Base-by-base conservation (phyloP, 2,329 filamentous ascomycete species). In the Fusarium sp. region DNA sequence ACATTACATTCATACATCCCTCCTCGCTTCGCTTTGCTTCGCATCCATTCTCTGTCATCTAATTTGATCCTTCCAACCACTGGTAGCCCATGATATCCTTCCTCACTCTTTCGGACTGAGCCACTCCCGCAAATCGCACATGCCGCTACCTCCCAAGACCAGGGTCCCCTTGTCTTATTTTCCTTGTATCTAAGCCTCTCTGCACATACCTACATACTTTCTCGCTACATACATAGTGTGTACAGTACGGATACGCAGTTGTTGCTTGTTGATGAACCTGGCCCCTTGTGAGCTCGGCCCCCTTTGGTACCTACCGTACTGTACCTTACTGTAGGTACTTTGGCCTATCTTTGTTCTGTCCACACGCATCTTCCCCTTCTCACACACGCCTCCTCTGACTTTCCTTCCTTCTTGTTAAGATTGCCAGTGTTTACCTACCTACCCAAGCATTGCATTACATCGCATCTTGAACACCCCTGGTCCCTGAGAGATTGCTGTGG, bases 61-160 rank as follows among this genome's bases (percentile, higher is more conserved):
- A 70, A 69, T 70, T 65, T 71, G 50, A 58, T 65, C 61, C 65
- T 66, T 41, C 53, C 65, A 62, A 69, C 68, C 68, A 71, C 58
- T 71, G 43, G 59, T 37, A 71, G 54, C 58, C 57, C 67, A 61
- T 68, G 63, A 71, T 65, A 71, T 65, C 45, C 46, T 57, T 58
- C 43, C 58, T 51, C 56, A 39, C 48, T 46, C 45, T 37, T 37
- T 71, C 48, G 57, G 65, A 62, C 54, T 71, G 69, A 71, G 69
- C 69, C 69, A 71, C 69, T 71, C 68, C 68, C 68, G 68, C 61
- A 71, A 63, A 69, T 67, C 68, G 68, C 51, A 71, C 68, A 71
- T 69, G 54, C 56, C 63, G 59, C 64, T 37, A 43, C 46, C 52
- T 62, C 46, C 58, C 61, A 53, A 50, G 44, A 53, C 68, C 51